Base-by-base conservation (phyloP, 1,284 basidiomycete species). In the Cryptococcus deneoformans region DNA sequence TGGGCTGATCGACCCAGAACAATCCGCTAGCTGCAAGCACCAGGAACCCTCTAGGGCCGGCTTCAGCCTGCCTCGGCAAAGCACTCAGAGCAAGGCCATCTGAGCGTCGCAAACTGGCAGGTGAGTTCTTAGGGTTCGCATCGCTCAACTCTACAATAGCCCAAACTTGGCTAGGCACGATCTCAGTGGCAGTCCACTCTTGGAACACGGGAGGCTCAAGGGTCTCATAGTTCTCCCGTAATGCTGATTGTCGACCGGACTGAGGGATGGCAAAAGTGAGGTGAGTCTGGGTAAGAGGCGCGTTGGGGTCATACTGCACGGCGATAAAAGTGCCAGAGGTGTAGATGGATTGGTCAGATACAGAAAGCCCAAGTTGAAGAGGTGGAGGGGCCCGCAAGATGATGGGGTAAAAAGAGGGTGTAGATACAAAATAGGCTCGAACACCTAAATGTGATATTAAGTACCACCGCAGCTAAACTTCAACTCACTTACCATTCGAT, bases 151-250 rank as follows among this genome's bases (percentile, higher is more conserved):
- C 79, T 16, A 71, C 78, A 73, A 93, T 86, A 12, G 87, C 87
- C 89, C 90, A 94, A 3, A 90, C 91, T 38, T 87, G 86, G 57
- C 92, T 86, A 10, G 87, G 81, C 36, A 94, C 78, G 14, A 90
- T 71, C 2, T 87, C 85, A 0, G 61, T 57, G 10, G 55, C 53
- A 14, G 53, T 52, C 65, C 64, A 72, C 50, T 77, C 73, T 49
- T 72, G 70, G 9, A 70, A 64, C 1, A 64, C 50, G 5, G 67
- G 60, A 12, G 50, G 14, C 9, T 65, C 59, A 54, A 52, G 64
- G 42, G 59, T 65, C 14, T 73, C 64, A 39, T 50, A 63, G 57
- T 73, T 76, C 51, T 76, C 73, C 1, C 70, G 61, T n/a, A 66
- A 42, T 24, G 67, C 60, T 6, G 73, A 63, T 57, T 68, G 66